Conservation (phyloP, 257 asterid species). For the Fraxinus pennsylvanica region DNA sequence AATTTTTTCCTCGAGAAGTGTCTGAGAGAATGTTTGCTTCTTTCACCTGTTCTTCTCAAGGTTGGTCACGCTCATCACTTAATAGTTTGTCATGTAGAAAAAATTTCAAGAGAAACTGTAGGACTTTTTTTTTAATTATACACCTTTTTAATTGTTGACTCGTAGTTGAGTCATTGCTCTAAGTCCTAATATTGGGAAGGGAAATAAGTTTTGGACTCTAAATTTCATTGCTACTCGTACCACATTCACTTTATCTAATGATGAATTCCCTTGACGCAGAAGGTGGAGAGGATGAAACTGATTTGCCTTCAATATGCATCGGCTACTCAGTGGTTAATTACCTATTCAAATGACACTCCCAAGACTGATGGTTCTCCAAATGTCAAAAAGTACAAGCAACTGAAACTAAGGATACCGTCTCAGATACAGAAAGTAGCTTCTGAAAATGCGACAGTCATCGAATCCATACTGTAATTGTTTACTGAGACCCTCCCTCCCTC, state of each 20-base stretch:
- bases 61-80: slow-evolving; percentile 38
- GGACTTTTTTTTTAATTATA: neutral
- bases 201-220: neutral
- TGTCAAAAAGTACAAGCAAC: slow-evolving; percentile 48
- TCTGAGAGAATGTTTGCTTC: slow-evolving; percentile 89
- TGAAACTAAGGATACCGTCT: slow-evolving; percentile 66
- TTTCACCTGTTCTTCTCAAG: slow-evolving; percentile 90
- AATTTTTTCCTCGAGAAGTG: slow-evolving; percentile 94
- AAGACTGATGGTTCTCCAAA: slow-evolving; percentile 36
- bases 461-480: slow-evolving; percentile 59
- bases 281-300: slow-evolving; percentile 82
- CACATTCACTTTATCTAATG: slow-evolving; percentile 19
- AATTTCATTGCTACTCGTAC: slow-evolving; percentile 10
- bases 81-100: neutral
- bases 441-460: slow-evolving; percentile 60
- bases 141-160: slow-evolving; percentile 3
- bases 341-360: slow-evolving; percentile 58
- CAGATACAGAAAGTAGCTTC: slow-evolving; percentile 57
- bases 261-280: slow-evolving; percentile 51
- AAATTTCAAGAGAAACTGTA: neutral
- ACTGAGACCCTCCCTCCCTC: neutral
- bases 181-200: neutral
- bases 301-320: slow-evolving; percentile 94
- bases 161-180: neutral
- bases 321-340: slow-evolving; percentile 80